Percentiles rank a stretch among this genome's conserved stretches.
Evolutionary conservation across 2,329 filamentous ascomycete species (phyloP).

Genomic region (Pseudogymnoascus sp.): DNA sequence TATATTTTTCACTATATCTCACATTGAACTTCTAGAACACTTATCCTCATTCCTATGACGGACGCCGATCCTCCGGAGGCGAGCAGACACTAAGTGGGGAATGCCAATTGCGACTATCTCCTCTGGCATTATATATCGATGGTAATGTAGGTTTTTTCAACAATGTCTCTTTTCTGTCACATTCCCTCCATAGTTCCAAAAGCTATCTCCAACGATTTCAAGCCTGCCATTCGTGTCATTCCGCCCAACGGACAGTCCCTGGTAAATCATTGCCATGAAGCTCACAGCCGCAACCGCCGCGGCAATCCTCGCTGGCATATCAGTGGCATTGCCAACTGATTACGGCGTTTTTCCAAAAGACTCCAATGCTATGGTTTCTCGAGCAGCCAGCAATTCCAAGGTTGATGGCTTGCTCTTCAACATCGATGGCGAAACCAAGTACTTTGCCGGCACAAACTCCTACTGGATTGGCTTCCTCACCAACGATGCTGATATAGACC

Average conservation of each 20-base stretch:
- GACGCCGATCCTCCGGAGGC: background rate
- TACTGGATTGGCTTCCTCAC: constrained; percentile 46
- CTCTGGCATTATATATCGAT: background rate
- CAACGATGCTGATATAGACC: constrained; percentile 45
- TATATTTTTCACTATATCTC: background rate
- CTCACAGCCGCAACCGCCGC: background rate
- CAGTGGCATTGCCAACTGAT: background rate
- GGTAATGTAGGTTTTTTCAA: background rate
- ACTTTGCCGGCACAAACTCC: constrained; percentile 45
- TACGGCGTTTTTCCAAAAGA: background rate
- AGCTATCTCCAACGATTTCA: background rate
- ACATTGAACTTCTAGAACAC: background rate
- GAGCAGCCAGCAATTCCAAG: constrained; percentile 5
- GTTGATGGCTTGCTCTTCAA: constrained; percentile 26
- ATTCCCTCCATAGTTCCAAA: background rate
- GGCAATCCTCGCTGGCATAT: background rate
- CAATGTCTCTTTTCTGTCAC: background rate
- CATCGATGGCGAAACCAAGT: constrained; percentile 35
- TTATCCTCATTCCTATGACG: background rate
- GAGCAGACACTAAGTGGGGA: background rate
- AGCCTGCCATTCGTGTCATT: background rate
- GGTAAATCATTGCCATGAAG: background rate
- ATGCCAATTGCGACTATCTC: background rate
- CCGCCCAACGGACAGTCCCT: background rate
- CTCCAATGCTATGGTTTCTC: background rate